Base-by-base conservation (phyloP, 306 rosid genomes). In the Macrotyloma uniflorum region DNA sequence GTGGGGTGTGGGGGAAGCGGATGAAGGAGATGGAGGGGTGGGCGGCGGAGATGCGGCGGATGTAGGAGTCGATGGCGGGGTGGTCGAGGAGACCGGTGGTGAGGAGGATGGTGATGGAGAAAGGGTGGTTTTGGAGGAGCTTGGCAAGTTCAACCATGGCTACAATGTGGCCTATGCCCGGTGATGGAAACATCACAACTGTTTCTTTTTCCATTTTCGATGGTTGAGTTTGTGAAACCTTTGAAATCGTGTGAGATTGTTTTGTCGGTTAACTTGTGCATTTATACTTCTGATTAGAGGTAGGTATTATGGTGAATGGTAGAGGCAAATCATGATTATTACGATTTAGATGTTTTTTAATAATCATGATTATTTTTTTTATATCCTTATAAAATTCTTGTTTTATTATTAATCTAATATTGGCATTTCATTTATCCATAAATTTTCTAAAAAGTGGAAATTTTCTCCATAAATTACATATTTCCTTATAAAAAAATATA, bases 101-200 rank as follows among this genome's bases (percentile, higher is more conserved):
- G 45, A 82, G 82, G 50, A 82, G 54, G 22, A 82, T 53, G 22
- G 45, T 76, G 74, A 82, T 62, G 18, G 42, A 4, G 23, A 6
- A 22, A 16, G 6, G 18, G 12, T 20, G 36, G 0, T 33, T 35
- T 2, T 19, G 36, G 43, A 42, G 8, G 1, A 26, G 70, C 12
- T 76, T 76, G 5, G 82, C 74, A 0, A 82, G 24, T 4, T 82
- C 70, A 0, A 82, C 85, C 85, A 65, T 76, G n/a, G 66, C 66
- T 0, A 76, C 20, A 2, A 76, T 76, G 74, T 65, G 80, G 5
- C 80, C 54, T 8, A 76, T 76, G 5, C 80, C 73, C 35, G 65
- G 54, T 1, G 54, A 6, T 76, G 80, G 65, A n/a, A 15, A 76
- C 16, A 76, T 1, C 19, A 76, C 74, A 35, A 65, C 35, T 5